Conservation (phyloP, 805 yeast genomes). For the Novakomyces olei region DNA sequence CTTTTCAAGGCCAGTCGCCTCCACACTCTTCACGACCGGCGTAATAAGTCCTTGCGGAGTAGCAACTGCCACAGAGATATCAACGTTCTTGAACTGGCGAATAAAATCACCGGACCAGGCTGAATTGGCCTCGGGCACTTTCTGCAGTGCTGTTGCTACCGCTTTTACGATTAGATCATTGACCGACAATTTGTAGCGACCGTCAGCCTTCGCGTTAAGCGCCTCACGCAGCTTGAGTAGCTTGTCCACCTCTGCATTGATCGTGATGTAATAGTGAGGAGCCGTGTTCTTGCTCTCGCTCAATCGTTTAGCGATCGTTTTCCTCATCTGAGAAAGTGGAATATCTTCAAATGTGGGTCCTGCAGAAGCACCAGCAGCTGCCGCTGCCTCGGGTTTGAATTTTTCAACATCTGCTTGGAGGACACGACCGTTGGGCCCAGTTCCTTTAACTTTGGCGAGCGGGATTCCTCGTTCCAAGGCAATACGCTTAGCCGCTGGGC, state of each 20-base stretch:
- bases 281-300: conserved; percentile 63
- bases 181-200: conserved; percentile 73
- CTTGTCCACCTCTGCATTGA: conserved; percentile 70
- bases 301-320: conserved; percentile 75
- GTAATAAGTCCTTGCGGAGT: conserved; percentile 95
- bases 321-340: conserved; percentile 81
- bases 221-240: conserved; percentile 79
- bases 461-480: conserved; percentile 85
- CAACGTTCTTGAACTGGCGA: conserved; percentile 78
- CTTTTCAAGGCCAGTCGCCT: conserved; percentile 59
- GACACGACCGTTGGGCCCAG: conserved; percentile 93
- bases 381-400: conserved; percentile 27
- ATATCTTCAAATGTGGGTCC: conserved; percentile 50
- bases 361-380: conserved; percentile 20
- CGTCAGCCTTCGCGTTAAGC: conserved; percentile 64
- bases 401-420: conserved; percentile 74
- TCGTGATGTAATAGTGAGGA: conserved; percentile 83
- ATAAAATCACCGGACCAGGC: conserved; percentile 80
- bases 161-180: conserved; percentile 92
- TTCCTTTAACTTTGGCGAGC: conserved; percentile 62
- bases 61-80: conserved; percentile 95
- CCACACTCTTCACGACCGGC: conserved; percentile 80
- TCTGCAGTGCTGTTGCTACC: conserved; percentile 64
- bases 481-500: conserved; percentile 81
- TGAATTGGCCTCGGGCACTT: conserved; percentile 86